Base-by-base conservation (phyloP, 352 stramenopile genomes). In the Blastocystis sp. region DNA sequence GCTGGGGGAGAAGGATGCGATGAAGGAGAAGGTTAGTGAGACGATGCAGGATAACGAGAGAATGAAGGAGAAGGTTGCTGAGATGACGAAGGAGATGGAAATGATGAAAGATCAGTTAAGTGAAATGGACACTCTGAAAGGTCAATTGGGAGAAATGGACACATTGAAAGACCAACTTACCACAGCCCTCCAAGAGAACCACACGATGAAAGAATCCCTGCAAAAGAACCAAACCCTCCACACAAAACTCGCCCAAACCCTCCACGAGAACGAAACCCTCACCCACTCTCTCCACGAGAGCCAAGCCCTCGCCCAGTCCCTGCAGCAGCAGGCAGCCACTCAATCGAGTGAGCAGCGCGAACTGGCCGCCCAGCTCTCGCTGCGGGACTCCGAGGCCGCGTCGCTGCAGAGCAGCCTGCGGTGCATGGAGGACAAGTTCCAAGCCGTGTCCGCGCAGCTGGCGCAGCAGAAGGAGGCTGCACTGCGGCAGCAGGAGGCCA, bases 391-490 rank as follows among this genome's bases (percentile, higher is more conserved):
- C 6, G 29, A 72, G 42, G 27, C 42, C 1, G 48, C 32, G 34
- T 81, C 69, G 21, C 46, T 81, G 4, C 69, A 81, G 16, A 63
- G 32, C 6, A 44, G 61, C 21, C 27, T 72, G 2, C 29, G 42
- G 61, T 27, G 32, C 24, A 57, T 81, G 4, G 69, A 81, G 29
- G 69, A 65, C 44, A 81, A 81, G 48, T 81, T 63, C 53, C 40
- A 65, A 27, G n/a, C 27, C 3, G 53, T 44, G 14, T 61, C n/a
- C 18, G 27, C 27, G 32, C 44, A 81, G 46, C 11, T 73, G 34
- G 18, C 21, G n/a, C 49, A 51, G 6, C 48, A 63, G n/a, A 59
- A 38, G 27, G 48, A 81, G 44, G 69, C 61, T 27, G 38, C 40
- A 2, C 21, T 64, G 21, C 4, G 21, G 32, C 29, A 65, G 14